These are phyloP conservation scores for Setaria italica DNA, from an alignment of 202 grass and related monocot species.

Conservation along the genomic window DNA sequence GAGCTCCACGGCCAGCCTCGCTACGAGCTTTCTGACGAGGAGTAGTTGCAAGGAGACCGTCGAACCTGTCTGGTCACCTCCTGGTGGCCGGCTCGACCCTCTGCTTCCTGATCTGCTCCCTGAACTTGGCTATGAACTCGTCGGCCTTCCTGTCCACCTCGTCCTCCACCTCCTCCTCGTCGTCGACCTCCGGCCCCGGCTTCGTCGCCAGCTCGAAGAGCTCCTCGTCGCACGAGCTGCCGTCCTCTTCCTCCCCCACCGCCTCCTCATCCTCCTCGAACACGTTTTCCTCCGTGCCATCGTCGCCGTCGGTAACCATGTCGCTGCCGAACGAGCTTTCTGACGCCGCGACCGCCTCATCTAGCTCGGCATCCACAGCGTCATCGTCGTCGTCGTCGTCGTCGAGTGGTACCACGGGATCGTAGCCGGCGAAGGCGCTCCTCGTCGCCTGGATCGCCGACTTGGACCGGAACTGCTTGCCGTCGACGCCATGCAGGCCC, in stretches of 20 bases:
- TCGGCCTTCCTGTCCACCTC: constrained; percentile 90
- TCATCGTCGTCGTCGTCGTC: background rate
- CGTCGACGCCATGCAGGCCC: background rate
- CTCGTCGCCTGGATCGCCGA: constrained; percentile 33
- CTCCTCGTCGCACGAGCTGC: constrained; percentile 55
- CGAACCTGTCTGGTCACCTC: constrained; percentile 27
- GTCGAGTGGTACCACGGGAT: background rate
- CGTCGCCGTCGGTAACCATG: constrained; percentile 38
- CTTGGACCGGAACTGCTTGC: constrained; percentile 46
- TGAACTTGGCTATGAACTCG: constrained; percentile 89
- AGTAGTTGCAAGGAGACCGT: background rate
- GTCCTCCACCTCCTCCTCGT: constrained; percentile 43
- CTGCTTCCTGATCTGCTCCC: constrained; percentile 90
- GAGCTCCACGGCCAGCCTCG: background rate
- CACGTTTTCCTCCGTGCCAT: background rate
- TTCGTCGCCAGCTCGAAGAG: constrained; percentile 56
- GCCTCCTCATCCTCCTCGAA: constrained; percentile 6
- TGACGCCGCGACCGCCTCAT: constrained; percentile 43
- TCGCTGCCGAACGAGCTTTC: constrained; percentile 63
- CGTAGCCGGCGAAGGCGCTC: constrained; percentile 18
- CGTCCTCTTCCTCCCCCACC: background rate
- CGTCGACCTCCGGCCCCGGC: constrained; percentile 5
- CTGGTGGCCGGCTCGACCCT: constrained; percentile 43
- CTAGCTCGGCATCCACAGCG: constrained; percentile 19
- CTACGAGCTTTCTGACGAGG: background rate